A percentile compares a stretch with the other conserved stretches of the same genome.
Conservation (phyloP, 169 alveolate species). For the Eimeria tenella region DNA sequence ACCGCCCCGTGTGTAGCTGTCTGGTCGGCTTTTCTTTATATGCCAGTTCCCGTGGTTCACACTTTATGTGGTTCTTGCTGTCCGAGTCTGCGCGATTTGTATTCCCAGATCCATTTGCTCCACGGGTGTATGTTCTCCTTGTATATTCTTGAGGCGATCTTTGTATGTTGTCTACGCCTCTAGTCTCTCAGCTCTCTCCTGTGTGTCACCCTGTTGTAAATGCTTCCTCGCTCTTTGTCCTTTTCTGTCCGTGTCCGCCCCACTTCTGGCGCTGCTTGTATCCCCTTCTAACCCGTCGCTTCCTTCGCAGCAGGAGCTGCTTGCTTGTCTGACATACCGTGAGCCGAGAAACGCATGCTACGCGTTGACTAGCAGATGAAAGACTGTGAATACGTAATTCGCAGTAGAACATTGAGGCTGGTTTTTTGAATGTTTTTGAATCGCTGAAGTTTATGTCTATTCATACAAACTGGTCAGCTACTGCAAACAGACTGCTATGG, state of each 20-base stretch:
- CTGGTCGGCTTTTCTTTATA: not conserved
- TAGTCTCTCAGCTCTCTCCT: not conserved
- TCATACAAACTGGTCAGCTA: no score
- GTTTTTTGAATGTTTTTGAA: no score
- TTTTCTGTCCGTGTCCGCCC: not conserved
- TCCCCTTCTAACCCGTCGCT: not conserved
- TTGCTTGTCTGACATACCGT: not conserved
- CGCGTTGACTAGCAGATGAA: no score
- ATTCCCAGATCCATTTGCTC: not conserved
- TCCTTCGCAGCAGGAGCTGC: not conserved
- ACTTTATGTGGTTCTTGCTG: not conserved
- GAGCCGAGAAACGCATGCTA: no score
- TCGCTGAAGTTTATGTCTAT: no score
- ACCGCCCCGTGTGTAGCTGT: no score
- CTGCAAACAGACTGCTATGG: no score
- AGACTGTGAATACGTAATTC: no score
- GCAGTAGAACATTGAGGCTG: no score
- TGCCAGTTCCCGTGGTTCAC: not conserved
- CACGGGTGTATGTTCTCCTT: not conserved
- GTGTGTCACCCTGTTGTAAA: not conserved
- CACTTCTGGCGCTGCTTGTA: not conserved
- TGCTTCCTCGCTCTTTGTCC: not conserved
- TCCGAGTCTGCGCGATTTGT: not conserved
- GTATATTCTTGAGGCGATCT: not conserved
- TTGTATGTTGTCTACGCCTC: not conserved